These are phyloP conservation scores for Pyrenophora graminea DNA, from an alignment of 2,329 filamentous ascomycete species.

Conservation along the genomic window DNA sequence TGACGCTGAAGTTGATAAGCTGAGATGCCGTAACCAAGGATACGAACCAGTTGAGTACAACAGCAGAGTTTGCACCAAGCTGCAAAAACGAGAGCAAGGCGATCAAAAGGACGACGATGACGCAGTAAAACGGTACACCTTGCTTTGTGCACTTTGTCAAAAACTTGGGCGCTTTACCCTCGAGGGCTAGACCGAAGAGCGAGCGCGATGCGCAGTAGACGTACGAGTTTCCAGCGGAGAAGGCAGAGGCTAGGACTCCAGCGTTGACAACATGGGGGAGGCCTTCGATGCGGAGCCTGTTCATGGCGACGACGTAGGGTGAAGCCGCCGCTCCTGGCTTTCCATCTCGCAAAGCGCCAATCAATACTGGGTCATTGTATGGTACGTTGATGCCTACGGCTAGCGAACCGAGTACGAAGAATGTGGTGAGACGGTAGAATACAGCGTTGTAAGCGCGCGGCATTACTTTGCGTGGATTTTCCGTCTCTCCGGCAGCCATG, in stretches of 20 bases:
- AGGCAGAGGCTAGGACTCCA: constrained; percentile 59
- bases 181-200: constrained; percentile 58
- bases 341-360: constrained; percentile 61
- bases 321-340: constrained; percentile 69
- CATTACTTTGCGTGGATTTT: constrained; percentile 57
- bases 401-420: constrained; percentile 76
- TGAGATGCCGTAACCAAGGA: constrained; percentile 74
- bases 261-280: constrained; percentile 66
- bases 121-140: constrained; percentile 75
- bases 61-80: constrained; percentile 67
- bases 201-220: constrained; percentile 60
- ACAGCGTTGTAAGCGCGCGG: constrained; percentile 77
- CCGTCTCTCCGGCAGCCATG: constrained; percentile 55
- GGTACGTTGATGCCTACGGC: constrained; percentile 72
- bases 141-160: constrained; percentile 62
- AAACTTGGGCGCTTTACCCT: constrained; percentile 59
- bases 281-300: constrained; percentile 57
- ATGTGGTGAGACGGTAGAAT: constrained; percentile 75
- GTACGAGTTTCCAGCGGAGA: constrained; percentile 61
- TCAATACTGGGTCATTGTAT: constrained; percentile 66
- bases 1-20: constrained; percentile 53
- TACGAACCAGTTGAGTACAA: constrained; percentile 76
- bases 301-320: constrained; percentile 66
- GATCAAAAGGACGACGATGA: constrained; percentile 67
- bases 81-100: constrained; percentile 76